Percentiles rank a stretch among this genome's conserved stretches.
Evolutionary conservation across 139 green algal species (phyloP).

Genomic region (Tetratostichococcus sp.): DNA sequence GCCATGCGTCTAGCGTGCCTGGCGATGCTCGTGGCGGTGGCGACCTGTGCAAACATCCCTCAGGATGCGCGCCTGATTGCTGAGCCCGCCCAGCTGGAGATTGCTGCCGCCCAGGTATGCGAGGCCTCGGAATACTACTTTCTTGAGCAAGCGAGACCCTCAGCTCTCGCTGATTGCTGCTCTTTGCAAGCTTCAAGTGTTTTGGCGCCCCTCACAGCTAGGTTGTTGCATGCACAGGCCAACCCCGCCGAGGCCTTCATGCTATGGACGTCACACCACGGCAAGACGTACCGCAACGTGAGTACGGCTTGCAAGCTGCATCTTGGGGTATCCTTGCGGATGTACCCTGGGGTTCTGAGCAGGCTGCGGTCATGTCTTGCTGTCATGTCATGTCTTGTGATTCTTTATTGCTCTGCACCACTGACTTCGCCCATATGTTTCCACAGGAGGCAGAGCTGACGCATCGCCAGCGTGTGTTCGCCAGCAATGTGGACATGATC

Average conservation of each 20-base stretch:
- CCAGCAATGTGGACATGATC: constrained; percentile 25
- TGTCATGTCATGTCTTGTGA: neutral
- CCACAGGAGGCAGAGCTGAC: constrained; percentile 2
- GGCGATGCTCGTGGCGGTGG: neutral
- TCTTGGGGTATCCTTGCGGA: neutral
- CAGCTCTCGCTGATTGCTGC: neutral
- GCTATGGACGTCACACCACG: constrained; percentile 10
- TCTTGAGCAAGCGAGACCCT: neutral
- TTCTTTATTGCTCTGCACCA: neutral
- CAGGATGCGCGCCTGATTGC: neutral
- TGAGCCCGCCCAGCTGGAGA: neutral
- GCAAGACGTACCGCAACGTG: constrained; percentile 14
- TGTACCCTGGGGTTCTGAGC: neutral
- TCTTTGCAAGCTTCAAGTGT: neutral
- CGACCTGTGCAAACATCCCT: neutral
- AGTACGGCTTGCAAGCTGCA: neutral
- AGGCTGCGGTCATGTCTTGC: neutral
- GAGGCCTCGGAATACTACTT: too few species aligned
- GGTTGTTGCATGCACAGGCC: constrained; percentile 13
- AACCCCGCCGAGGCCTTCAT: constrained; percentile 25
- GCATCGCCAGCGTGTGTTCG: constrained; percentile 16
- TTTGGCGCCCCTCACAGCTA: neutral
- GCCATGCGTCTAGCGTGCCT: neutral
- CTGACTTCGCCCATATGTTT: neutral
- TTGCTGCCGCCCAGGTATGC: neutral